Base-by-base conservation (phyloP, 257 asterid species). In the Mentha longifolia region DNA sequence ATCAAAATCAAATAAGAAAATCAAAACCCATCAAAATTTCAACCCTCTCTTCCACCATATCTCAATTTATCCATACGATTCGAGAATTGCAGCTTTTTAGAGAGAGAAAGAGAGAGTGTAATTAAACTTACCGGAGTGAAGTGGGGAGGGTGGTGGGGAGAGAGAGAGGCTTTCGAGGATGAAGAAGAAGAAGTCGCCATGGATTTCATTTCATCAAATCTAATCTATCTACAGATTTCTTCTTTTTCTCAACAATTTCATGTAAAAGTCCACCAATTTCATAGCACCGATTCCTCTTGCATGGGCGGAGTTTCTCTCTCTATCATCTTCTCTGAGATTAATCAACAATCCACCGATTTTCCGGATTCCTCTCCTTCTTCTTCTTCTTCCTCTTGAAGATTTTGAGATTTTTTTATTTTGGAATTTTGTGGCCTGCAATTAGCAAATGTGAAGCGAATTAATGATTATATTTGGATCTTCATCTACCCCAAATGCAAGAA, bases 131-230 rank as follows among this genome's bases (percentile, higher is more conserved):
- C 97, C 37, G 97, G 96, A 60, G 95, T 87, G 79, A 93, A 88
- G n/a, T 88, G 92, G 76, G 88, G 80, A 56, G 89, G 84, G 61
- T 76, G 83, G 74, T 77, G 92, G 65, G 97, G 95, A 52, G 97
- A 90, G 70, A 87, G 65, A 30, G 92, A 69, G 62, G 85, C 65
- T 67, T 75, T 87, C 57, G 76, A 77, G 35, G 79, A 56, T 11
- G 62, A 56, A 25, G 37, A 80, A 3, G 89, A 83, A 66, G 89
- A 80, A 56, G 87, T 69, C 7, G 97, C 92, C 95, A 88, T 87
- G 31, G 88, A 76, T 77, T 76, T 72, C 76, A 76, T 77, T 74
- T 72, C 74, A 70, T 61, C 10, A 1, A 1, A 33, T 22, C 25
- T 22, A 22, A 22, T 22, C 25, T 1, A 45, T 57, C 51, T 8